phyloP scores from a whole-genome alignment of 371 early-diverging fungal genomes.

The Mucor mucedo region DNA sequence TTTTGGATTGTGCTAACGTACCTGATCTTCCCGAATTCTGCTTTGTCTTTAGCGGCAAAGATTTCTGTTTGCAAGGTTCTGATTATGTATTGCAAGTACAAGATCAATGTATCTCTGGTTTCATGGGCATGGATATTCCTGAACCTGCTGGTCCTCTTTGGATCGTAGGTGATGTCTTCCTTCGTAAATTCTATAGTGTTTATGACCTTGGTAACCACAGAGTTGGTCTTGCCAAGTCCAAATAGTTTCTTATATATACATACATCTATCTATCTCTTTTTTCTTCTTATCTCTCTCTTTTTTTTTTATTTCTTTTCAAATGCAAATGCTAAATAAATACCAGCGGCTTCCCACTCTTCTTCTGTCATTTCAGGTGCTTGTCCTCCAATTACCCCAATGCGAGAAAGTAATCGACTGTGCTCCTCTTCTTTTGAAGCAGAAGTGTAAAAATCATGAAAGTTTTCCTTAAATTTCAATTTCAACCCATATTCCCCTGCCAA shows the following conservation, averaged over 20 bases:
- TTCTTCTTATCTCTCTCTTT: conserved; percentile 33
- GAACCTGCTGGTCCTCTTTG: conserved; percentile 72
- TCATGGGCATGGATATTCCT: conserved; percentile 91
- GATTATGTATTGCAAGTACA: conserved; percentile 88
- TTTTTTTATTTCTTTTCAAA: conserved; percentile 67
- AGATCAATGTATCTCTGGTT: conserved; percentile 85
- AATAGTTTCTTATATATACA: neutral
- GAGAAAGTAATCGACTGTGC: conserved; percentile 62
- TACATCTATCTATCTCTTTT: neutral
- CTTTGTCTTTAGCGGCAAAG: conserved; percentile 75
- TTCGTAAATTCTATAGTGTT: conserved; percentile 88
- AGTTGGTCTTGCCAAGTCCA: conserved; percentile 69
- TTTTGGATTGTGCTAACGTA: conserved; percentile 74
- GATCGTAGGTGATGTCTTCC: conserved; percentile 90
- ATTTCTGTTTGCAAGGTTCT: conserved; percentile 51
- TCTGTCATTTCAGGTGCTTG: conserved; percentile 60
- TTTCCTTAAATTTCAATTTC: conserved; percentile 66
- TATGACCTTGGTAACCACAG: conserved; percentile 86
- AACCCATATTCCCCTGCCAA: conserved; percentile 88
- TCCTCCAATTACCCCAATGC: conserved; percentile 86
- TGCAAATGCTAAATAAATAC: conserved; percentile 64
- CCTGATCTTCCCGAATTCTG: conserved; percentile 76
- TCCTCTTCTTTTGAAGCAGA: conserved; percentile 59
- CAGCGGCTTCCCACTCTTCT: conserved; percentile 96
- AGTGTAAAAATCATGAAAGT: conserved; percentile 84